phyloP scores from a whole-genome alignment of 148 eudicot genomes.

The Cornus suecica region DNA sequence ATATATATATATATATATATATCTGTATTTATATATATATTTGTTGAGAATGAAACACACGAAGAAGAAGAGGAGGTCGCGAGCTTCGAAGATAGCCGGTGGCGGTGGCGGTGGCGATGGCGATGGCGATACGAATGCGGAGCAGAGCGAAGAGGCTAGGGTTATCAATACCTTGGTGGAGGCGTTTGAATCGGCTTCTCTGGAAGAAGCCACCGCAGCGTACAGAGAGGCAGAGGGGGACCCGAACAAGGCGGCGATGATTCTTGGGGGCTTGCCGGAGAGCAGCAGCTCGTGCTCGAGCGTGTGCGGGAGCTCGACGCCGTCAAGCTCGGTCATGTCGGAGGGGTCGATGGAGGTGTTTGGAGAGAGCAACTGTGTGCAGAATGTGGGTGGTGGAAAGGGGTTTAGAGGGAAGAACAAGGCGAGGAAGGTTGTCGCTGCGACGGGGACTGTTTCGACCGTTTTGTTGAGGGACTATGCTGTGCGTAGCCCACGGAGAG shows the following conservation, averaged over 20 bases:
- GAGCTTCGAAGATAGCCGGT: constrained; percentile 22
- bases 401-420: constrained; percentile 31
- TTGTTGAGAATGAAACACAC: constrained; percentile 54
- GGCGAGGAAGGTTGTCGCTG: constrained; percentile 63
- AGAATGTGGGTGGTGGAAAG: constrained; percentile 17
- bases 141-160: constrained; percentile 25
- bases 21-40: not conserved
- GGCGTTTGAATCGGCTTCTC: constrained; percentile 56
- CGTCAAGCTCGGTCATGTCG: constrained; percentile 26
- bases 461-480: constrained; percentile 71
- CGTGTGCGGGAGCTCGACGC: no score
- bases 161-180: constrained; percentile 42
- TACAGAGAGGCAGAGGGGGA: constrained; percentile 57
- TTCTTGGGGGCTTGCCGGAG: constrained; percentile 35
- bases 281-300: no score
- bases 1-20: not conserved
- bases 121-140: not conserved
- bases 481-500: constrained; percentile 38
- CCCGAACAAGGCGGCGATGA: constrained; percentile 57
- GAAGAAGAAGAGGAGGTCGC: constrained; percentile 51
- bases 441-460: constrained; percentile 66
- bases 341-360: constrained; percentile 38
- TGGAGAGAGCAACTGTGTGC: constrained; percentile 16
- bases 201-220: constrained; percentile 58
- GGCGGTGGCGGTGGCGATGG: constrained; percentile 10